Percentiles rank a stretch among this genome's conserved stretches.
These are phyloP conservation scores for Penicillium palitans DNA, from an alignment of 2,329 filamentous ascomycete species.

Conservation along the genomic window DNA sequence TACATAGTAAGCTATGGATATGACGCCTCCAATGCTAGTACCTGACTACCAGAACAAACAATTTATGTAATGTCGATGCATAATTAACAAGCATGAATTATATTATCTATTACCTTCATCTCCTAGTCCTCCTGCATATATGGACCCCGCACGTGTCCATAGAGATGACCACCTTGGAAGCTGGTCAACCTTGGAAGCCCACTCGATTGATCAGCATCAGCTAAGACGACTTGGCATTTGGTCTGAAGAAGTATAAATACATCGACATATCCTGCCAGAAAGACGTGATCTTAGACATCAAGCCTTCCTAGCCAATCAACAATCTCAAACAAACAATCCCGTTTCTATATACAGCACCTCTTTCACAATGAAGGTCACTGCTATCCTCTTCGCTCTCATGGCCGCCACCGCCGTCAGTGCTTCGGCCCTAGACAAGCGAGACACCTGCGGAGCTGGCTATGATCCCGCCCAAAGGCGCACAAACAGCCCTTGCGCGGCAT, in stretches of 20 bases:
- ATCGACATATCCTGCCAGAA: conserved; percentile 1
- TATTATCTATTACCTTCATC: background rate
- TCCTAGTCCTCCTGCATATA: background rate
- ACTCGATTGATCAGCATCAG: background rate
- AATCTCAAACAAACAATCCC: background rate
- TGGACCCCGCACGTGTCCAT: background rate
- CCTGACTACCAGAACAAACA: background rate
- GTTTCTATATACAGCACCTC: background rate
- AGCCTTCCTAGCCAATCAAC: background rate
- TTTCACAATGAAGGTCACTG: conserved; percentile 15
- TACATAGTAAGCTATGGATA: background rate
- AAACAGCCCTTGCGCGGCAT: conserved; percentile 11
- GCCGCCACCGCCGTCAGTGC: conserved; percentile 14
- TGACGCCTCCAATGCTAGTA: background rate
- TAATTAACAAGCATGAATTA: background rate
- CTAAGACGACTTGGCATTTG: background rate
- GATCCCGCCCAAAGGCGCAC: conserved; percentile 13
- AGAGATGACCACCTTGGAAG: background rate
- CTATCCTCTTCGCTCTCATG: conserved; percentile 13
- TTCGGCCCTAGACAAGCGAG: background rate
- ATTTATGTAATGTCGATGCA: background rate
- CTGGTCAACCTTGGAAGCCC: background rate
- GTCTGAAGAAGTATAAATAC: conserved; percentile 9
- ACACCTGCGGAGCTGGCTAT: conserved; percentile 13
- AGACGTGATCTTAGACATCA: conserved; percentile 3